A percentile compares a stretch with the other conserved stretches of the same genome.
phyloP scores from a whole-genome alignment of 257 asterid species.

The Ajuga chamaepitys region DNA sequence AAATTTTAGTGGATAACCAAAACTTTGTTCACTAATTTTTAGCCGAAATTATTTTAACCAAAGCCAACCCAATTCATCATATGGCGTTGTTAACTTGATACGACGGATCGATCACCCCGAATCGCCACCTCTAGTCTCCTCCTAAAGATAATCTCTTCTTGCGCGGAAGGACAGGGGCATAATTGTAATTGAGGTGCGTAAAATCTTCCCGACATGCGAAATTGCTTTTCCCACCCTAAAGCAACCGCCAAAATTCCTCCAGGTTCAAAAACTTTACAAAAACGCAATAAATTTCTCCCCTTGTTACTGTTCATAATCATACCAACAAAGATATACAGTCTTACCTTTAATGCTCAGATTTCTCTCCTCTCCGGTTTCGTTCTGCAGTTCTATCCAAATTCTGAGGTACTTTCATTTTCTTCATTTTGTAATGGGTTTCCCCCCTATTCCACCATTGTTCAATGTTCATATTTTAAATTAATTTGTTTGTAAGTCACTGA shows the following conservation, averaged over 20 bases:
- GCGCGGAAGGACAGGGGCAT: constrained; percentile 4
- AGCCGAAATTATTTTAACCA: no score
- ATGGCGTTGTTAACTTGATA: no score
- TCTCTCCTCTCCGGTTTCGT: background rate
- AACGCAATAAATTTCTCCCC: constrained; percentile 28
- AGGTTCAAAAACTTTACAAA: constrained; percentile 32
- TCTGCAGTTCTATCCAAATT: background rate
- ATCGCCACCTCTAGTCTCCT: no score
- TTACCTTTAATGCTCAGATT: background rate
- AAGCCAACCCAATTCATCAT: no score
- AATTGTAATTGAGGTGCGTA: background rate
- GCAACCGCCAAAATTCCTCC: constrained; percentile 46
- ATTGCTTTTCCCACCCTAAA: constrained; percentile 30
- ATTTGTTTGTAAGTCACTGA: background rate
- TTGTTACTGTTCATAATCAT: background rate
- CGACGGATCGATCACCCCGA: no score
- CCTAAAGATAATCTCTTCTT: background rate
- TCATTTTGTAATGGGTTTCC: background rate
- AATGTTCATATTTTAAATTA: background rate
- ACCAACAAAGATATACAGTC: background rate
- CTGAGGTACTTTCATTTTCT: constrained; percentile 13
- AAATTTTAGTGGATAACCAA: no score
- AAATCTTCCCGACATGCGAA: constrained; percentile 23
- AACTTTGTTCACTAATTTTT: no score
- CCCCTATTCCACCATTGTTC: background rate